phyloP scores from a whole-genome alignment of 2,329 filamentous ascomycete genomes.

The Aureobasidium lini region DNA sequence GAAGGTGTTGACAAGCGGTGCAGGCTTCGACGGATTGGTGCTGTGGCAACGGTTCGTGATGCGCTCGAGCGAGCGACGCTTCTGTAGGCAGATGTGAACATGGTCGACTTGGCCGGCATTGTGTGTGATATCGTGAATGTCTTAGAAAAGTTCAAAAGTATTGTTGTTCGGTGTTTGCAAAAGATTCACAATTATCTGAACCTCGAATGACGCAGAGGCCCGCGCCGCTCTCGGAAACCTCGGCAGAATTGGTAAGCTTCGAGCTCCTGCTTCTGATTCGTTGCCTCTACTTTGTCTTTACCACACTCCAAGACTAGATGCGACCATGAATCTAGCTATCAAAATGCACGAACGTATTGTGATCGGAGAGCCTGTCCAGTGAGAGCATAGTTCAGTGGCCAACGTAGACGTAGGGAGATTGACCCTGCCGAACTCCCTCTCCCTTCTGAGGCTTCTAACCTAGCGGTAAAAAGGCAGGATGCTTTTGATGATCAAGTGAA shows the following conservation, averaged over 20 bases:
- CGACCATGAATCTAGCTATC: too few relatives aligned
- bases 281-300: neutral
- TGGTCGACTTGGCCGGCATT: constrained; percentile 2
- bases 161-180: neutral
- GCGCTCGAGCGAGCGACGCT: neutral
- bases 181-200: neutral
- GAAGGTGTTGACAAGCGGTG: constrained; percentile 7
- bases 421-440: too few relatives aligned
- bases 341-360: neutral
- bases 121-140: neutral
- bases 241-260: constrained; percentile 8
- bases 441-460: too few relatives aligned
- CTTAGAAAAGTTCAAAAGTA: neutral
- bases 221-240: neutral
- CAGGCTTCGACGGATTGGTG: constrained; percentile 2
- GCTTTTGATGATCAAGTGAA: too few relatives aligned
- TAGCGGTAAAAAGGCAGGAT: too few relatives aligned
- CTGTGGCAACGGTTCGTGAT: constrained; percentile 8
- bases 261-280: neutral
- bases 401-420: too few relatives aligned
- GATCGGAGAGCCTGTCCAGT: neutral
- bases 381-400: neutral
- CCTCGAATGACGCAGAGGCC: constrained; percentile 7
- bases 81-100: constrained; percentile 6
- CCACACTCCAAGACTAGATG: neutral